Evolutionary conservation across 441 rosid genomes (phyloP), one percentile per base, ranked within the genome.

Genomic region (Mallotus repandus): DNA sequence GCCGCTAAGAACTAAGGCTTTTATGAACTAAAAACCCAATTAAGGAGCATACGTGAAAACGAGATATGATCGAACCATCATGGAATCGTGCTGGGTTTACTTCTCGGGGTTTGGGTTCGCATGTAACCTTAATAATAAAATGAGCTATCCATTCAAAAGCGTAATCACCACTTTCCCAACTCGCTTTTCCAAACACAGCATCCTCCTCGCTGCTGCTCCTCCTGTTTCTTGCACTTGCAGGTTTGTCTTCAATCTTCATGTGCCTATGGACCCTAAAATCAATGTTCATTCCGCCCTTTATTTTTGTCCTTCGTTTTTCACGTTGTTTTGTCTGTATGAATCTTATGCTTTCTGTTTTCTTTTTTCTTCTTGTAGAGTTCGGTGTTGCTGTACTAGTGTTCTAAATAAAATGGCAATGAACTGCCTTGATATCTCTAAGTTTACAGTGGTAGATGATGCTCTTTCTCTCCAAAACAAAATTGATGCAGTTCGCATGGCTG

Each of bases 401-500:
- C 46, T 18, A 19, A 53, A 16, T 56, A 68, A 38, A 53, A 52
- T 63, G 16, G 63, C 66, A 70, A 85, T 82, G 89, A 84, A 82
- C 19, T 75, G 52, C 16, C 66, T 7, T 66, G 69, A 81, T 72
- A 78, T 80, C 45, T 78, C 89, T 3, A 75, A 78, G 18, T 73
- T 84, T 64, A 82, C 87, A 8, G 84, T 87, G 32, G 79, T 80
- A 8, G 84, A 74, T 41, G 80, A 89, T 76, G 81, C 79, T 32
- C 82, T 73, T 13, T 85, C 75, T 56, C 84, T 93, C 57, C 67
- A 83, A 9, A 69, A 78, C 25, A 93, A 88, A 79, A 80, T 86
- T 45, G 57, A 81, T 22, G 83, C 87, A 29, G 88, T 90, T 76
- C 85, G 90, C 65, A 66, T 45, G 56, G 90, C 86, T n/a, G 94